phyloP scores from a whole-genome alignment of 257 asterid species.

The Plantago ovata region DNA sequence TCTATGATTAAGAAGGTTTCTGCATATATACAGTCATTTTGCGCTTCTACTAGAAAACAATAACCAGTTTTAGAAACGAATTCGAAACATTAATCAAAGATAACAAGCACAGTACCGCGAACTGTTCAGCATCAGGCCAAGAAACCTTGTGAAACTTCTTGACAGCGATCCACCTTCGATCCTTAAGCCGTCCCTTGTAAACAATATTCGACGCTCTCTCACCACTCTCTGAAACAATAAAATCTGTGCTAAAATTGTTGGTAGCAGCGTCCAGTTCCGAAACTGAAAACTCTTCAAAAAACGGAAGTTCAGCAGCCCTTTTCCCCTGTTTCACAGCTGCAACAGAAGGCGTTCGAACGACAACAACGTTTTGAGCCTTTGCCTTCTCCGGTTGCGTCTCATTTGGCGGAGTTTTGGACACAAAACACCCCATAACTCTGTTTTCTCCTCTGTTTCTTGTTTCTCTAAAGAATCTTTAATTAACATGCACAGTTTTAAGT shows the following conservation, averaged over 20 bases:
- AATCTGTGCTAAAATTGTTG: conserved; percentile 56
- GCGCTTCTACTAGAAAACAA: no score
- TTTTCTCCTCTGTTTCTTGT: conserved; percentile 14
- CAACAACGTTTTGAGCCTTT: conserved; percentile 15
- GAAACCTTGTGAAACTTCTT: conserved; percentile 59
- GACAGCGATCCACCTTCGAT: conserved; percentile 63
- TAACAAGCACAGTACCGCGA: conserved; percentile 40
- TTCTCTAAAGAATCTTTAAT: conserved; percentile 5
- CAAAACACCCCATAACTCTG: conserved; percentile 51
- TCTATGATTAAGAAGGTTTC: no score
- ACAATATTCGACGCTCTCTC: conserved; percentile 70
- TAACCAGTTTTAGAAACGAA: no score
- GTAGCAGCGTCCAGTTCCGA: conserved; percentile 64
- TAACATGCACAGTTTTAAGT: conserved; percentile 23
- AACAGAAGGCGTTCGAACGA: conserved; percentile 19
- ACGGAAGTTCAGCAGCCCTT: conserved; percentile 34
- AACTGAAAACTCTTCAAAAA: conserved; percentile 43
- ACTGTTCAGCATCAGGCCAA: conserved; percentile 78
- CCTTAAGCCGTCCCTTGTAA: conserved; percentile 57
- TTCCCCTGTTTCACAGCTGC: conserved; percentile 16
- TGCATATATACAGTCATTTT: no score
- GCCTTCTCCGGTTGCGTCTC: conserved; percentile 49
- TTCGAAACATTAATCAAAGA: background rate
- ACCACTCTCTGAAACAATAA: conserved; percentile 65
- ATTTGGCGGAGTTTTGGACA: conserved; percentile 31